A percentile compares a stretch with the other conserved stretches of the same genome.
phyloP scores from a whole-genome alignment of 306 rosid genomes.

The Echinosophora koreensis region DNA sequence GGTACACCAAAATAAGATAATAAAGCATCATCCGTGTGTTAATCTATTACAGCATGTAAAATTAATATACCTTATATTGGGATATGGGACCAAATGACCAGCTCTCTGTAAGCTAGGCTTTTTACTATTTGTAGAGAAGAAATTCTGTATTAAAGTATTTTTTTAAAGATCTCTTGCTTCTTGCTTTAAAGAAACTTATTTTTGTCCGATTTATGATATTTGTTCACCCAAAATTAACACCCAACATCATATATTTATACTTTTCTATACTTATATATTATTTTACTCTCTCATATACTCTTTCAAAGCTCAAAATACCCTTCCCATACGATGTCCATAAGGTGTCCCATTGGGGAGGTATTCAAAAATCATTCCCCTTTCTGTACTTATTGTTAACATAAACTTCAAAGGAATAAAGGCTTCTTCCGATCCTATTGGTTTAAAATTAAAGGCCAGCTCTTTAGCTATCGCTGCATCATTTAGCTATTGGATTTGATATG shows the following conservation, averaged over 20 bases:
- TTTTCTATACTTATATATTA: too few species aligned
- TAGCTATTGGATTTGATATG: too few species aligned
- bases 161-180: conserved; percentile 29
- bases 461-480: conserved; percentile 22
- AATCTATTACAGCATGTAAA: conserved; percentile 49
- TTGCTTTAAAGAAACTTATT: too few species aligned
- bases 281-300: too few species aligned
- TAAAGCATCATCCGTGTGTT: neutral
- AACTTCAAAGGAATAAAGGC: neutral
- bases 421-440: conserved; percentile 9
- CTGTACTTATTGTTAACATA: neutral
- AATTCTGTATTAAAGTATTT: conserved; percentile 42
- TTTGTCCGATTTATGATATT: too few species aligned
- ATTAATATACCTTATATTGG: conserved; percentile 57
- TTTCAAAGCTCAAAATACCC: too few species aligned
- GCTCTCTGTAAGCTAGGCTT: conserved; percentile 16
- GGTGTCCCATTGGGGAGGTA: too few species aligned
- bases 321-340: too few species aligned
- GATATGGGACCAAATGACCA: conserved; percentile 58
- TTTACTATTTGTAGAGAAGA: conserved; percentile 43
- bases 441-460: conserved; percentile 30
- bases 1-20: too few species aligned
- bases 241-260: too few species aligned
- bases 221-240: too few species aligned
- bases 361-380: too few species aligned